These are phyloP conservation scores for Hypoxylon sp. DNA, from an alignment of 2,329 filamentous ascomycete genomes.

Conservation along the genomic window DNA sequence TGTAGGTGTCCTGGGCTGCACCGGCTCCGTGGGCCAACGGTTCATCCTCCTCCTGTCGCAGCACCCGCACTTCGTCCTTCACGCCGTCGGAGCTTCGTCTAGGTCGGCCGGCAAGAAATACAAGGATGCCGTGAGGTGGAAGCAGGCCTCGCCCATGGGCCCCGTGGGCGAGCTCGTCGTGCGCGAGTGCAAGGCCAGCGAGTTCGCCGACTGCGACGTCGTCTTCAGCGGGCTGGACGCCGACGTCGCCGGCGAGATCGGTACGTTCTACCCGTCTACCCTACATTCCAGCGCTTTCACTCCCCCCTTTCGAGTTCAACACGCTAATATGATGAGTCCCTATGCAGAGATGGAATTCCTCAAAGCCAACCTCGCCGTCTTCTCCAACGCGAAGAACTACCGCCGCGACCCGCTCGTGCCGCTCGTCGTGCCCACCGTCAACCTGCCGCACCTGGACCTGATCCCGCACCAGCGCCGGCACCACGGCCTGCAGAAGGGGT, in stretches of 20 bases:
- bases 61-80: slow-evolving; percentile 87
- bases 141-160: slow-evolving; percentile 87
- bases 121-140: slow-evolving; percentile 94
- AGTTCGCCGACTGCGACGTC: slow-evolving; percentile 91
- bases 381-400: slow-evolving; percentile 99
- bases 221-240: slow-evolving; percentile 94
- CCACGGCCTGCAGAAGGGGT: slow-evolving; percentile 81
- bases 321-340: neutral
- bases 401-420: slow-evolving; percentile 90
- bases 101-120: slow-evolving; percentile 94
- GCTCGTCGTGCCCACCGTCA: slow-evolving; percentile 94
- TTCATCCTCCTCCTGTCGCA: slow-evolving; percentile 93
- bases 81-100: slow-evolving; percentile 89
- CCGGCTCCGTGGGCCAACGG: slow-evolving; percentile 93
- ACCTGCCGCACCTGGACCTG: slow-evolving; percentile 86
- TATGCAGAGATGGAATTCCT: slow-evolving; percentile 92
- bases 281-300: no score
- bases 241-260: slow-evolving; percentile 91
- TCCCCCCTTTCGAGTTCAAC: neutral
- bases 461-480: slow-evolving; percentile 88
- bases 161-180: slow-evolving; percentile 84
- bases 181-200: slow-evolving; percentile 82
- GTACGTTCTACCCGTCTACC: slow-evolving; percentile 67
- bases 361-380: slow-evolving; percentile 87
- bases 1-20: slow-evolving; percentile 83